phyloP scores from a whole-genome alignment of 768 basidiomycete genomes.

The Daedalea quercina region DNA sequence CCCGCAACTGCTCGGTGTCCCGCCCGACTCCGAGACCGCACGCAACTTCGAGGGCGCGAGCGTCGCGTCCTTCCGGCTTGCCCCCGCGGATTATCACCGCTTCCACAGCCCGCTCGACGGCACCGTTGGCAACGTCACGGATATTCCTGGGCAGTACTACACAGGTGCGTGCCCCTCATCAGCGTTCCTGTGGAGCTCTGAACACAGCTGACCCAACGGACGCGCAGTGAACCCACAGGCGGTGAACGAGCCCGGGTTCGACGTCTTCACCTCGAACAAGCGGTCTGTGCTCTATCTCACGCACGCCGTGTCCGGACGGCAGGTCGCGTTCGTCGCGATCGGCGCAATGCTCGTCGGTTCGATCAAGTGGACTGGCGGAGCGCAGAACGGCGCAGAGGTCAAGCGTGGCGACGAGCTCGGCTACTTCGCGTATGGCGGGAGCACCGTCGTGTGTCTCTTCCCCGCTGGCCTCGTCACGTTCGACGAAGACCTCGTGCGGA shows the following conservation, averaged over 20 bases:
- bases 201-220: no score
- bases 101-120: constrained; percentile 69
- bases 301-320: constrained; percentile 36
- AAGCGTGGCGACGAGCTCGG: constrained; percentile 64
- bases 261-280: constrained; percentile 60
- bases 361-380: constrained; percentile 56
- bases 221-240: constrained; percentile 68
- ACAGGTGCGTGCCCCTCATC: constrained; percentile 34
- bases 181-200: background rate
- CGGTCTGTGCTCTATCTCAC: constrained; percentile 50
- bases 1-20: constrained; percentile 45
- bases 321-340: constrained; percentile 65
- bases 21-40: constrained; percentile 34
- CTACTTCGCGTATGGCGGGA: constrained; percentile 73
- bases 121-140: constrained; percentile 34
- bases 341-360: constrained; percentile 80
- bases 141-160: constrained; percentile 54
- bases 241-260: constrained; percentile 56
- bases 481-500: constrained; percentile 53
- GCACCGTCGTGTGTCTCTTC: constrained; percentile 58
- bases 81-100: constrained; percentile 78
- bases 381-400: constrained; percentile 41
- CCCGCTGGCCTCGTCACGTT: constrained; percentile 48
- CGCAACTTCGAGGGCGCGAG: constrained; percentile 36
- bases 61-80: constrained; percentile 68